Percentiles rank a stretch among this genome's conserved stretches.
Conservation (phyloP, 2,329 filamentous ascomycete species). For the Tympanopsis confertula region DNA sequence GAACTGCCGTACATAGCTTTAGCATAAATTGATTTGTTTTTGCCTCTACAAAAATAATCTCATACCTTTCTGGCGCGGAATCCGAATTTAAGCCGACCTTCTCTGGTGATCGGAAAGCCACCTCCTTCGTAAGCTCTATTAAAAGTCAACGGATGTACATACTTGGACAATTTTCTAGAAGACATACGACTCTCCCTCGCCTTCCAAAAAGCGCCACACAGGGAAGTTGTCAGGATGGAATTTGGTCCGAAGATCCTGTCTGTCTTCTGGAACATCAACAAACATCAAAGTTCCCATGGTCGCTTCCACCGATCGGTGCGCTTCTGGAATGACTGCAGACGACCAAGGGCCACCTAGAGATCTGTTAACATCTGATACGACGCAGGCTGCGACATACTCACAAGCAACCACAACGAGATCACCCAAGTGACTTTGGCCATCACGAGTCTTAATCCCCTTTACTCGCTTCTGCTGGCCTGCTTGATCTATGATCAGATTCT, state of each 20-base stretch:
- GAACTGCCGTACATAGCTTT: neutral
- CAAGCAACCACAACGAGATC: conserved; percentile 13
- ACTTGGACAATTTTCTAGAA: neutral
- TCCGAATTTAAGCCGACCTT: conserved; percentile 12
- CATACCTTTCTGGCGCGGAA: conserved; percentile 8
- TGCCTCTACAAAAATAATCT: neutral
- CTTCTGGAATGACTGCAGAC: conserved; percentile 13
- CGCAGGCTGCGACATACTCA: conserved; percentile 1
- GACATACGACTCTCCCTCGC: conserved; percentile 4
- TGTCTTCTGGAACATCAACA: conserved; percentile 15
- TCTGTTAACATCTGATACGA: too few relatives aligned
- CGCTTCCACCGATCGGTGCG: conserved; percentile 17
- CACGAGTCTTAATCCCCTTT: conserved; percentile 13
- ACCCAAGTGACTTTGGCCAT: conserved; percentile 9
- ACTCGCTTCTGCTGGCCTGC: conserved; percentile 6
- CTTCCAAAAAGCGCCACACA: conserved; percentile 13
- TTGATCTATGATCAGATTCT: neutral
- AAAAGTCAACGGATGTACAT: neutral
- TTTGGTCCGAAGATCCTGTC: conserved; percentile 17
- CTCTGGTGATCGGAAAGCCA: conserved; percentile 10
- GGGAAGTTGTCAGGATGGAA: conserved; percentile 21
- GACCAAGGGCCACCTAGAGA: conserved; percentile 14
- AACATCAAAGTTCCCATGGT: conserved; percentile 22
- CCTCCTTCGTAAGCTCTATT: conserved; percentile 8
- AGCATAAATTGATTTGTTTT: neutral